A percentile compares a stretch with the other conserved stretches of the same genome.
These are phyloP conservation scores for Durio zibethinus DNA, from an alignment of 345 rosid species.

Conservation along the genomic window DNA sequence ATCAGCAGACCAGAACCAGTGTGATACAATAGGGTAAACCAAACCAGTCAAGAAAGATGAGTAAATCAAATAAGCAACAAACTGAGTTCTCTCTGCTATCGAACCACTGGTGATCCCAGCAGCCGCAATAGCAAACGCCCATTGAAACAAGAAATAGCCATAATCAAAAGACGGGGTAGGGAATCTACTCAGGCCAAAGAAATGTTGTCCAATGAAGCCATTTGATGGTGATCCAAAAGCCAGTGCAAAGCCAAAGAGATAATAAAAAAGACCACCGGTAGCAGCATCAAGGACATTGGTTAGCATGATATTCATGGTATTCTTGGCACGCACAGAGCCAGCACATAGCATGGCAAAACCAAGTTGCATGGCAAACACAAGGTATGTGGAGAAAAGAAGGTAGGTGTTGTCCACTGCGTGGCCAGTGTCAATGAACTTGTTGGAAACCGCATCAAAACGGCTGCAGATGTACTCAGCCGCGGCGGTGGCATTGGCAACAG, in stretches of 20 bases:
- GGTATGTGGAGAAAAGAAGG: constrained; percentile 58
- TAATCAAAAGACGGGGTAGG: too few species aligned
- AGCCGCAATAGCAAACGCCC: constrained; percentile 60
- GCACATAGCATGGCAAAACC: constrained; percentile 60
- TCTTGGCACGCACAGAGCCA: constrained; percentile 56
- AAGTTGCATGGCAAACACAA: constrained; percentile 52
- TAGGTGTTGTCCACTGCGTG: constrained; percentile 51
- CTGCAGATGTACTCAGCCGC: constrained; percentile 49
- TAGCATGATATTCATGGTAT: constrained; percentile 58
- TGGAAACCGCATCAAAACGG: constrained; percentile 26
- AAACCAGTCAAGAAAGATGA: too few species aligned
- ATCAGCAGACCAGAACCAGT: too few species aligned
- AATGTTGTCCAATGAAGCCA: constrained; percentile 47
- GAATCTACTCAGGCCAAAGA: constrained; percentile 25
- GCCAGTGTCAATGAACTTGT: constrained; percentile 36
- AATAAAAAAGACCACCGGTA: constrained; percentile 48
- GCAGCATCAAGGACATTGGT: constrained; percentile 59
- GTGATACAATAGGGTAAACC: too few species aligned
- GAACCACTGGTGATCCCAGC: constrained; percentile 59
- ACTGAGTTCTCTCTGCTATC: constrained; percentile 52
- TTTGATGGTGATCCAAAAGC: constrained; percentile 49
- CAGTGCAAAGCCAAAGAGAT: constrained; percentile 51
- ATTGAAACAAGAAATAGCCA: constrained; percentile 30
- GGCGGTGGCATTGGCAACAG: constrained; percentile 26
- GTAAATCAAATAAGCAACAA: neutral